A percentile compares a stretch with the other conserved stretches of the same genome.
Evolutionary conservation across 805 yeast genomes (phyloP).

Genomic region (Priceomyces melissophilus): DNA sequence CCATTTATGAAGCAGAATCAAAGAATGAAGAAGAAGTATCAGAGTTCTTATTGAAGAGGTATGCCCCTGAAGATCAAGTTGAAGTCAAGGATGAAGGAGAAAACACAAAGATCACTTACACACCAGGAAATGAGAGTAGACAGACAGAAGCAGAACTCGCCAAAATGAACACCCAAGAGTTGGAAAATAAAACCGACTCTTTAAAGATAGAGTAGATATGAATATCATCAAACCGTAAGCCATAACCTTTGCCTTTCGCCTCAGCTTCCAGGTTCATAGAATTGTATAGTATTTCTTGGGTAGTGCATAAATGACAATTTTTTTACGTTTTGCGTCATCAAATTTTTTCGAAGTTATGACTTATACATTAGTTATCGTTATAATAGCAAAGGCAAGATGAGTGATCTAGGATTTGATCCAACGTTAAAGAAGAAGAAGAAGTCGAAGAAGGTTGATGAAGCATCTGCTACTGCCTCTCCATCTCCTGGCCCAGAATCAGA

Average conservation of each 20-base stretch:
- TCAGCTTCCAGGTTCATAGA: background rate
- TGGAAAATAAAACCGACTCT: conserved; percentile 23
- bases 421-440: conserved; percentile 78
- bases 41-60: conserved; percentile 69
- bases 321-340: background rate
- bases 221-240: background rate
- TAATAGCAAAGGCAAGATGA: conserved; percentile 23
- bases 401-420: conserved; percentile 69
- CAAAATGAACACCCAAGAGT: conserved; percentile 34
- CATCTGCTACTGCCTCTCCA: conserved; percentile 18
- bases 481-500: conserved; percentile 41
- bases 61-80: conserved; percentile 58
- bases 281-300: background rate
- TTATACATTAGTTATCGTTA: background rate
- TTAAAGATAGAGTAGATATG: conserved; percentile 16
- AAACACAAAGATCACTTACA: conserved; percentile 41
- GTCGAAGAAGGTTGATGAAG: conserved; percentile 37
- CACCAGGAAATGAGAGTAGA: conserved; percentile 42
- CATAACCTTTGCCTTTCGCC: background rate
- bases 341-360: conserved; percentile 1
- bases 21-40: conserved; percentile 74
- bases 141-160: conserved; percentile 37
- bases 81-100: conserved; percentile 40
- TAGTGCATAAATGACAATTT: background rate
- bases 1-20: conserved; percentile 84